Evolutionary conservation across 2,329 filamentous ascomycete genomes (phyloP).

Genomic region (Aspergillus sojae): DNA sequence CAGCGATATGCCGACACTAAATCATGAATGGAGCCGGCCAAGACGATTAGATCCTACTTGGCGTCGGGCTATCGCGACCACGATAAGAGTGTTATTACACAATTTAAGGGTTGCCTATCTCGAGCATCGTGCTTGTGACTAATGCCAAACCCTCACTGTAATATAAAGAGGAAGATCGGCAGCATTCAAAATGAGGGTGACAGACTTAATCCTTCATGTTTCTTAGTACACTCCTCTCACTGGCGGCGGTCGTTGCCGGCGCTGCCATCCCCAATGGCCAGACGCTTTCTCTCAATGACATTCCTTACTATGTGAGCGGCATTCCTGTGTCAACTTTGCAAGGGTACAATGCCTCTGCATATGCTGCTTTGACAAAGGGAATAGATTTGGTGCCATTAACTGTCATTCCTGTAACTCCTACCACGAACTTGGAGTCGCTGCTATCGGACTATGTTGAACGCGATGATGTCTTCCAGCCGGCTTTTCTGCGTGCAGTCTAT

Average conservation of each 20-base stretch:
- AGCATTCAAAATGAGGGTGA: background rate
- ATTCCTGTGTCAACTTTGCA: conserved; percentile 18
- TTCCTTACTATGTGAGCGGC: conserved; percentile 34
- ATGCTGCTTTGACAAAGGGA: background rate
- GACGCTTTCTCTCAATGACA: conserved; percentile 26
- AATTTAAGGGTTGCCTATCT: background rate
- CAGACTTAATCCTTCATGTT: conserved; percentile 1
- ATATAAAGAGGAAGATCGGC: background rate
- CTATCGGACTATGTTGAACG: conserved; percentile 14
- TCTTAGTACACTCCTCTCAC: conserved; percentile 1
- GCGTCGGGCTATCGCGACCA: conserved; percentile 1
- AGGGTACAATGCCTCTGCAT: background rate
- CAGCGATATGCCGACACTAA: background rate
- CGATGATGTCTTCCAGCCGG: conserved; percentile 23
- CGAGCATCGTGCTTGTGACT: background rate
- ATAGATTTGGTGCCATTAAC: conserved; percentile 21
- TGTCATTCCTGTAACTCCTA: conserved; percentile 17
- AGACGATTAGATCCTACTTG: conserved; percentile 4
- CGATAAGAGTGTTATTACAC: background rate
- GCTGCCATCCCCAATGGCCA: conserved; percentile 9
- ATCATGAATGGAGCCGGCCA: background rate
- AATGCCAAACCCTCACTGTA: background rate
- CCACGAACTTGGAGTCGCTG: conserved; percentile 2
- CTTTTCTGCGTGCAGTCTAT: conserved; percentile 15
- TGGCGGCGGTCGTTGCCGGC: conserved; percentile 3